Evolutionary conservation across 73 alveolate genomes (phyloP).

Genomic region (Tetrahymena elliotti): DNA sequence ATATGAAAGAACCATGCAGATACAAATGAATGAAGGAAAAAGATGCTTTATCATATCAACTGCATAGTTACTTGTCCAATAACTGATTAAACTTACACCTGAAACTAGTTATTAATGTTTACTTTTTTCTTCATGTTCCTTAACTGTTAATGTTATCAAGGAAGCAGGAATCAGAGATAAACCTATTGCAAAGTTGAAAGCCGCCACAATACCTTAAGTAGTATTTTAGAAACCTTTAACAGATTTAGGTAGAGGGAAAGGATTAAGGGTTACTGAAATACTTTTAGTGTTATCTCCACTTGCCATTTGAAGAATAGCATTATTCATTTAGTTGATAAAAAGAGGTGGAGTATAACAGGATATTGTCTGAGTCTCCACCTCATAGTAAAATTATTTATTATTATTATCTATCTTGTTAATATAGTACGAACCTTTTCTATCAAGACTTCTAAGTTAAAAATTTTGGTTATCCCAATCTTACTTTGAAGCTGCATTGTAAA

Average conservation of each 20-base stretch:
- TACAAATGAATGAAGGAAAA: slow-evolving; percentile 55
- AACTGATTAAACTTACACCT: slow-evolving; percentile 68
- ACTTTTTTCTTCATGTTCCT: slow-evolving; percentile 83
- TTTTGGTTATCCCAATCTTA: not conserved
- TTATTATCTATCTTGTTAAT: not conserved
- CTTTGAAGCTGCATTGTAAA: not conserved
- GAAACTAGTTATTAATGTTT: slow-evolving; percentile 76
- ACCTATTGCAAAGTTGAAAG: slow-evolving; percentile 72
- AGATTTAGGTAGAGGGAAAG: slow-evolving; percentile 23
- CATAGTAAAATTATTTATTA: not conserved
- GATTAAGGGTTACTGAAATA: not conserved
- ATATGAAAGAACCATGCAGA: slow-evolving; percentile 34
- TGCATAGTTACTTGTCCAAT: slow-evolving; percentile 70
- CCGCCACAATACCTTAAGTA: slow-evolving; percentile 29
- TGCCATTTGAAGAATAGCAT: slow-evolving; percentile 3
- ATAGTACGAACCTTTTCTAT: not conserved
- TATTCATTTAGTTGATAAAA: slow-evolving; percentile 20
- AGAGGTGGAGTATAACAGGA: slow-evolving; percentile 16
- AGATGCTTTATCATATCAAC: slow-evolving; percentile 68
- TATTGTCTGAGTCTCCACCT: not conserved
- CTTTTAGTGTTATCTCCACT: not conserved
- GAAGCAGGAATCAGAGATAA: slow-evolving; percentile 83
- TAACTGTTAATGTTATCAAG: slow-evolving; percentile 62
- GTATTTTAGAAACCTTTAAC: slow-evolving; percentile 17
- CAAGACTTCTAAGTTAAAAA: not conserved